A percentile compares a stretch with the other conserved stretches of the same genome.
phyloP scores from a whole-genome alignment of 768 basidiomycete species.

The Inosperma sp. region DNA sequence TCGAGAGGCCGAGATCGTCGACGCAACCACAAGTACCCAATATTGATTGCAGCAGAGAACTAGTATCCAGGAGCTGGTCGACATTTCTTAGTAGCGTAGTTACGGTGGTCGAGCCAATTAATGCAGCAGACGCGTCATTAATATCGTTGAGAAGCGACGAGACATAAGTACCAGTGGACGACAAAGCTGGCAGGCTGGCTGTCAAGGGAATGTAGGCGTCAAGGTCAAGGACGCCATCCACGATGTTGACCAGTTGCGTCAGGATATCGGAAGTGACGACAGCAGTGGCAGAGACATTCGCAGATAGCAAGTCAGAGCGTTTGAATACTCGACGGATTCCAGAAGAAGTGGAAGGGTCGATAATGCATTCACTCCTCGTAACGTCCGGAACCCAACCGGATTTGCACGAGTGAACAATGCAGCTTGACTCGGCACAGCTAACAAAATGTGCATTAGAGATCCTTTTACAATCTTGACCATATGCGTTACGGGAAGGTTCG shows the following conservation, averaged over 20 bases:
- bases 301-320: constrained; percentile 9
- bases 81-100: constrained; percentile 17
- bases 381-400: constrained; percentile 26
- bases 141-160: constrained; percentile 20
- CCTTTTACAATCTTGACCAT: constrained; percentile 29
- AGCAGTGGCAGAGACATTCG: constrained; percentile 9
- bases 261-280: constrained; percentile 17
- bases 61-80: constrained; percentile 20
- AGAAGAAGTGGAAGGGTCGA: neutral
- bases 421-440: constrained; percentile 24
- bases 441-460: constrained; percentile 24
- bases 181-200: constrained; percentile 2
- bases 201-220: too few relatives aligned
- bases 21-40: constrained; percentile 21
- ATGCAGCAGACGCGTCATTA: constrained; percentile 16
- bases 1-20: constrained; percentile 17
- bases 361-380: constrained; percentile 20
- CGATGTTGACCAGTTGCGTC: constrained; percentile 17
- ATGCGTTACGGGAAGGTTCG: constrained; percentile 2
- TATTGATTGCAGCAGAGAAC: constrained; percentile 16
- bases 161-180: neutral
- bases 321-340: constrained; percentile 17
- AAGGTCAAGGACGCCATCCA: constrained; percentile 21
- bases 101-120: constrained; percentile 22
- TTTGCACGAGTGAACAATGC: constrained; percentile 27